Evolutionary conservation across 805 yeast species (phyloP).

Genomic region (Ogataea trehalophila): DNA sequence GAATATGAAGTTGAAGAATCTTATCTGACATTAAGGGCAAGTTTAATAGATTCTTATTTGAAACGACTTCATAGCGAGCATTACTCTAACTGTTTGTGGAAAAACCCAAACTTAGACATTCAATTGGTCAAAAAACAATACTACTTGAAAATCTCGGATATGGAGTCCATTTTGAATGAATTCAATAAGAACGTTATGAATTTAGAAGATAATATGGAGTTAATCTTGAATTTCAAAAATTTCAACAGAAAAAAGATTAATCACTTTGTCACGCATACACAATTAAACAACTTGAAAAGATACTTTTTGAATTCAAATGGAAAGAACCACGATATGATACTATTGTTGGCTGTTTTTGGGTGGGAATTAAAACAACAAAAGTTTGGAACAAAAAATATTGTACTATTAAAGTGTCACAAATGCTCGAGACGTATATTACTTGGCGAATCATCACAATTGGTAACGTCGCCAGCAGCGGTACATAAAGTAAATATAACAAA

Average conservation of each 20-base stretch:
- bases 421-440: slow-evolving; percentile 34
- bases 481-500: neutral
- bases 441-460: slow-evolving; percentile 9
- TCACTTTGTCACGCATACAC: slow-evolving; percentile 1
- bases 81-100: slow-evolving; percentile 27
- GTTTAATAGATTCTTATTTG: slow-evolving; percentile 24
- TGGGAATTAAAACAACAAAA: slow-evolving; percentile 32
- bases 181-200: slow-evolving; percentile 13
- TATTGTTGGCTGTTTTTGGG: slow-evolving; percentile 29
- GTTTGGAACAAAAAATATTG: slow-evolving; percentile 21
- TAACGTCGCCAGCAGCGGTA: neutral
- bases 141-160: slow-evolving; percentile 22
- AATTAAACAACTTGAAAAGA: slow-evolving; percentile 6
- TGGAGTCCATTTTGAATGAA: slow-evolving; percentile 18
- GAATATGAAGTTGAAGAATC: slow-evolving; percentile 20
- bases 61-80: slow-evolving; percentile 24
- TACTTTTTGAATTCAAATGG: slow-evolving; percentile 4
- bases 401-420: slow-evolving; percentile 28
- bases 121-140: slow-evolving; percentile 20
- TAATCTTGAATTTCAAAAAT: slow-evolving; percentile 12
- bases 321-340: slow-evolving; percentile 5
- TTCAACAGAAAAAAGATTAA: slow-evolving; percentile 9
- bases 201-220: slow-evolving; percentile 10
- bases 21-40: slow-evolving; percentile 11
- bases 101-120: slow-evolving; percentile 9